A percentile compares a stretch with the other conserved stretches of the same genome.
phyloP scores from a whole-genome alignment of 2,329 filamentous ascomycete species.

The Elsinoe batatas region DNA sequence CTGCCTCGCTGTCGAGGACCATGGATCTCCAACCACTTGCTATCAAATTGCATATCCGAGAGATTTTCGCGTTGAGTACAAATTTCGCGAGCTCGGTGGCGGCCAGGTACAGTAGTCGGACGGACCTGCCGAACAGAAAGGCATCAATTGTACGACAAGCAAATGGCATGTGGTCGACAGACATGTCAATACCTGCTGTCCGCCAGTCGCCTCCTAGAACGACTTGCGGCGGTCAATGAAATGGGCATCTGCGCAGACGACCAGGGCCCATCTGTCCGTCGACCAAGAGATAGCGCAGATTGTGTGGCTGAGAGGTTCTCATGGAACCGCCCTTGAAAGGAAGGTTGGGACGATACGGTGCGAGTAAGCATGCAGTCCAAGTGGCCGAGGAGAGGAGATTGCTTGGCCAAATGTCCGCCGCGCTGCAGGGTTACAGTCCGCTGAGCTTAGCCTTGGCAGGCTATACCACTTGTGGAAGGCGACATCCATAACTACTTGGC shows the following conservation, averaged over 20 bases:
- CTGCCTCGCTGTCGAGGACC: neutral
- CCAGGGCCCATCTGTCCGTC: neutral
- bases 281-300: neutral
- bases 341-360: neutral
- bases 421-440: neutral
- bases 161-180: too few species aligned
- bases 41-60: too few species aligned
- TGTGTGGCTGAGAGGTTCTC: neutral
- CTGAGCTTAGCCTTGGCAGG: neutral
- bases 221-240: neutral
- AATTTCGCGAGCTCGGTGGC: too few species aligned
- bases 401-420: neutral
- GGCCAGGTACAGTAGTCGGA: too few species aligned
- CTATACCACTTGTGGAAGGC: neutral
- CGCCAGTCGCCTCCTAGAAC: too few species aligned
- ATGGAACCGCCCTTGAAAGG: neutral
- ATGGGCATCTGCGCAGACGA: neutral
- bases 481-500: neutral
- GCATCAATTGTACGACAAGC: too few species aligned
- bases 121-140: too few species aligned
- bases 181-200: too few species aligned
- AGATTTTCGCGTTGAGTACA: too few species aligned
- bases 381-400: slow-evolving; percentile 4
- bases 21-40: too few species aligned
- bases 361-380: neutral